A percentile compares a stretch with the other conserved stretches of the same genome.
These are phyloP conservation scores for Monilinia aucupariae DNA, from an alignment of 2,329 filamentous ascomycete species.

Conservation along the genomic window DNA sequence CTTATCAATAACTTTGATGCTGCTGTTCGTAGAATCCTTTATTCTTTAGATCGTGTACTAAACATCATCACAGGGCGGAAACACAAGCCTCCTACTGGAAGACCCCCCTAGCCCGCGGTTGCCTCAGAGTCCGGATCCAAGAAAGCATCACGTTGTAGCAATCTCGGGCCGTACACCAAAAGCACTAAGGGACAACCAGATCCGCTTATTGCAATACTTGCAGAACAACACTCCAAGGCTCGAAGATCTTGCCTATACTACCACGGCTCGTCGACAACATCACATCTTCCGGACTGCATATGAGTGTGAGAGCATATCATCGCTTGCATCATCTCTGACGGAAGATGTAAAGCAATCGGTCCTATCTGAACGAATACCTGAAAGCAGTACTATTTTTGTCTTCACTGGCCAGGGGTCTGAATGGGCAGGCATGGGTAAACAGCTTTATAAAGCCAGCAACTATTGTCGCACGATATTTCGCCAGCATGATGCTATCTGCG, in stretches of 20 bases:
- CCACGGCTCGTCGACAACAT: conserved; percentile 4
- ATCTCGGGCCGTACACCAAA: conserved; percentile 43
- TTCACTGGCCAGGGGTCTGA: conserved; percentile 11
- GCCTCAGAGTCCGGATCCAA: conserved; percentile 37
- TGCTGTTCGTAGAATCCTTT: background rate
- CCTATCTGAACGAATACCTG: background rate
- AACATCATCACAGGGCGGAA: conserved; percentile 17
- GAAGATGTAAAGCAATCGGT: background rate
- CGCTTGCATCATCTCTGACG: background rate
- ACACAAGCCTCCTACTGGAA: conserved; percentile 21
- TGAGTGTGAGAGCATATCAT: background rate
- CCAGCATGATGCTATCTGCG: conserved; percentile 19
- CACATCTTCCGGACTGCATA: background rate
- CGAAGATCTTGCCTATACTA: conserved; percentile 18
- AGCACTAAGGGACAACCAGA: conserved; percentile 26
- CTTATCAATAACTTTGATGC: conserved; percentile 45
- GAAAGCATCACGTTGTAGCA: conserved; percentile 41
- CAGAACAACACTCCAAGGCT: conserved; percentile 25
- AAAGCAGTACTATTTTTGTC: background rate
- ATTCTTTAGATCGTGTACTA: background rate
- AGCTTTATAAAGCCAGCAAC: background rate
- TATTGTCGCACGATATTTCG: conserved; percentile 1
- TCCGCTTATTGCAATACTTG: conserved; percentile 24
- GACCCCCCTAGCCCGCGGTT: conserved; percentile 30
- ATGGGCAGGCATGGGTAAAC: conserved; percentile 2